Base-by-base conservation (phyloP, 352 stramenopile genomes). In the Phytophthora colocasiae region DNA sequence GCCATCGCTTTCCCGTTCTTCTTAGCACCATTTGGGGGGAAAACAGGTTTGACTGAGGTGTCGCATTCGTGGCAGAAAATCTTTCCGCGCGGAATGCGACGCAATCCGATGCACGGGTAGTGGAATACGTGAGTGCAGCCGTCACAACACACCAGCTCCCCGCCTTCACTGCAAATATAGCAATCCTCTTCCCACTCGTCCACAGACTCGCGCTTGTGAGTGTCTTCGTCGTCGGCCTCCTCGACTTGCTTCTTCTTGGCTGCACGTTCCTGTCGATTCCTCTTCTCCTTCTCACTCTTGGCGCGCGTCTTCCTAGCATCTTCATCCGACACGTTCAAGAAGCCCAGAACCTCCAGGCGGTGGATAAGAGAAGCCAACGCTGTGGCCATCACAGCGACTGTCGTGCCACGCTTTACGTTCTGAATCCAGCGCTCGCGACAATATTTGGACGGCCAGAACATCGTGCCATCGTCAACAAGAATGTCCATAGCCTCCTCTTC, bases 71-170 rank as follows among this genome's bases (percentile, higher is more conserved):
- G 84, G 49, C 89, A 96, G 55, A 94, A 96, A 6, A 83, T 95
- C 56, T 96, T 96, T 11, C 89, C 89, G 0, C 89, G 71, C n/a
- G 89, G 89, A 3, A 95, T 78, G 39, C 89, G 85, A 5, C 87
- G 80, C n/a, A 93, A 57, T 15, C 78, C 76, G 34, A 93, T 75
- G 50, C 96, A 99, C 15, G 87, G 77, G 38, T 85, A 77, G 67
- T 99, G 96, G 72, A 98, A 99, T 8, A 96, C 86, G 34, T 91
- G 80, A 9, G 91, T 91, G 58, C 96, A 99, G 27, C 87, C 90
- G 43, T 96, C 91, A 56, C 96, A 99, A 57, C 87, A 96, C 24
- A 98, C 63, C 17, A 98, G 38, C 63, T 96, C 86, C 26, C 92
- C 93, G 27, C 82, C 83, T 64, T 91, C 87, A 4, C 65, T 76